A percentile compares a stretch with the other conserved stretches of the same genome.
Conservation (phyloP, 2,329 filamentous ascomycete species). For the Alternaria alternata region DNA sequence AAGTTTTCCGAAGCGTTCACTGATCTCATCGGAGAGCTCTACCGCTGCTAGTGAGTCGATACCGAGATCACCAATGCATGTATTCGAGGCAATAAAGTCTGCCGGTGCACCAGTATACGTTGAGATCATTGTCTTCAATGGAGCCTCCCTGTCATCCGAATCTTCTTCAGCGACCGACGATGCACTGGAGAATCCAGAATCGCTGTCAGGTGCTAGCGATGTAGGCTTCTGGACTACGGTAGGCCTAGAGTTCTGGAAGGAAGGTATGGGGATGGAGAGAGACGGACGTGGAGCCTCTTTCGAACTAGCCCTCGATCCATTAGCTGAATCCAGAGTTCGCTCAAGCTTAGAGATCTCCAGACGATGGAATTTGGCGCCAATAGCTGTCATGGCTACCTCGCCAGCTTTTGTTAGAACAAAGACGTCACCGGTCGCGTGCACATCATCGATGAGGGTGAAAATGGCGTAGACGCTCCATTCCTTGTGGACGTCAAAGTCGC, state of each 20-base stretch:
- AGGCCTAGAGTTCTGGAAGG: not conserved
- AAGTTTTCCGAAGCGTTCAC: slow-evolving; percentile 1
- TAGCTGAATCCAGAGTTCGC: slow-evolving; percentile 10
- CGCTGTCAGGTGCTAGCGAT: slow-evolving; percentile 2
- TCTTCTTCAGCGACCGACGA: slow-evolving; percentile 6
- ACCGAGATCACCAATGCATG: slow-evolving; percentile 24
- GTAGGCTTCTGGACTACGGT: not conserved
- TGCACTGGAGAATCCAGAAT: slow-evolving; percentile 5
- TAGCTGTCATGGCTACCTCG: slow-evolving; percentile 13
- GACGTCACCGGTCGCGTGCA: slow-evolving; percentile 22
- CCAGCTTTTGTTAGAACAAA: slow-evolving; percentile 15
- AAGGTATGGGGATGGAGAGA: not conserved
- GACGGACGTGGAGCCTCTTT: not conserved
- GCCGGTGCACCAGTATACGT: slow-evolving; percentile 18
- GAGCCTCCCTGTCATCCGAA: slow-evolving; percentile 10
- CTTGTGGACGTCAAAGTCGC: slow-evolving; percentile 11
- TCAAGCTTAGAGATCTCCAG: slow-evolving; percentile 23
- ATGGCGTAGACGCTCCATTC: slow-evolving; percentile 21
- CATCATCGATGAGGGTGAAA: slow-evolving; percentile 4
- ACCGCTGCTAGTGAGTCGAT: slow-evolving; percentile 26
- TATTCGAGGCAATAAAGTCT: slow-evolving; percentile 9
- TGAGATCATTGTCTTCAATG: slow-evolving; percentile 18
- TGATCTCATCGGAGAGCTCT: slow-evolving; percentile 21
- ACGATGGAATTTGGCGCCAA: slow-evolving; percentile 21
- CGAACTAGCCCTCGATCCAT: slow-evolving; percentile 1